phyloP scores from a whole-genome alignment of 768 basidiomycete genomes.

The Agaricus subrufescens region DNA sequence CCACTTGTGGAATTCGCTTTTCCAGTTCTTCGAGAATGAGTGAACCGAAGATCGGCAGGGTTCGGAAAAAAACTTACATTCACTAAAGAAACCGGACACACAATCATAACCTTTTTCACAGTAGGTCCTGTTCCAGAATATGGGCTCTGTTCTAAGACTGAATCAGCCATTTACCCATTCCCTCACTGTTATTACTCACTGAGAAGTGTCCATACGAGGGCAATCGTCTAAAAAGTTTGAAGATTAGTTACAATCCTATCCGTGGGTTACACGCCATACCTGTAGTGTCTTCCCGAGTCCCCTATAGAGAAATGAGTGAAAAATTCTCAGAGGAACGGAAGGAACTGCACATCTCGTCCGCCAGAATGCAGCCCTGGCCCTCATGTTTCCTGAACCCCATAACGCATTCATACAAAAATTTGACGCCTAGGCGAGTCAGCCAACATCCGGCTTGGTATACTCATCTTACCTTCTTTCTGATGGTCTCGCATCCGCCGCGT shows the following conservation, averaged over 20 bases:
- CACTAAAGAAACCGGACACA: conserved; percentile 89
- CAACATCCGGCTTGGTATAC: background rate
- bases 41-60: conserved; percentile 3
- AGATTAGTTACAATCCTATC: background rate
- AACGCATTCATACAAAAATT: conserved; percentile 92
- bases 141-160: conserved; percentile 70
- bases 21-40: conserved; percentile 72
- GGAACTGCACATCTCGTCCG: conserved; percentile 85
- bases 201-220: conserved; percentile 89
- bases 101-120: conserved; percentile 83
- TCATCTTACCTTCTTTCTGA: conserved; percentile 71
- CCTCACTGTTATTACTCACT: conserved; percentile 43
- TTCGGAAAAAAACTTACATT: conserved; percentile 45
- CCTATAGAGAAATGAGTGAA: conserved; percentile 32
- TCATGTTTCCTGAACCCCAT: conserved; percentile 93
- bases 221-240: conserved; percentile 59
- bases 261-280: conserved; percentile 25
- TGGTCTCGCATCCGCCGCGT: conserved; percentile 76
- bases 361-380: conserved; percentile 91
- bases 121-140: conserved; percentile 52
- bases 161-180: background rate
- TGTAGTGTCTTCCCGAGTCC: conserved; percentile 96
- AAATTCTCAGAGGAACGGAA: background rate
- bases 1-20: conserved; percentile 95
- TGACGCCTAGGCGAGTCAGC: conserved; percentile 44